phyloP scores from a whole-genome alignment of 2,329 filamentous ascomycete species.

The Bipolaris sorokiniana region DNA sequence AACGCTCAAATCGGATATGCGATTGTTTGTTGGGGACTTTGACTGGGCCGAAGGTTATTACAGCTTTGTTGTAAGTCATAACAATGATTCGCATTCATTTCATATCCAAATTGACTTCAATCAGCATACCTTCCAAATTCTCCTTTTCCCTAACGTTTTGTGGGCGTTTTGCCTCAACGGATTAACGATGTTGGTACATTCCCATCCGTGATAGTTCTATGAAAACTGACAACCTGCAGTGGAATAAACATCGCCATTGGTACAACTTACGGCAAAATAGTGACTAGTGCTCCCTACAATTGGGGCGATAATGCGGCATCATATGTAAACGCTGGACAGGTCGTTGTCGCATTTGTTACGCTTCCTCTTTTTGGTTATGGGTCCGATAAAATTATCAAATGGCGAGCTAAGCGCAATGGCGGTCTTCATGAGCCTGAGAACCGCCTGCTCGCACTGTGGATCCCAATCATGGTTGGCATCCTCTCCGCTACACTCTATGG shows the following conservation, averaged over 20 bases:
- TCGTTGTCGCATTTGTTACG: conserved; percentile 41
- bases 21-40: conserved; percentile 49
- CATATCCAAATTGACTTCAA: neutral
- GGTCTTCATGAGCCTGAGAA: conserved; percentile 50
- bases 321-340: conserved; percentile 33
- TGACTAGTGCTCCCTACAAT: conserved; percentile 26
- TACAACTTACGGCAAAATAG: conserved; percentile 27
- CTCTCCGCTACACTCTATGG: conserved; percentile 28
- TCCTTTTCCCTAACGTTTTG: conserved; percentile 30
- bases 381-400: conserved; percentile 44
- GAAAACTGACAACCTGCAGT: conserved; percentile 18
- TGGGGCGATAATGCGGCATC: conserved; percentile 23
- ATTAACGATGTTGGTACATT: conserved; percentile 22
- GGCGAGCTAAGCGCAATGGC: conserved; percentile 41
- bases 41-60: conserved; percentile 49
- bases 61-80: conserved; percentile 27
- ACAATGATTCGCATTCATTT: no score
- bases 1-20: conserved; percentile 49
- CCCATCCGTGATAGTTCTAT: neutral
- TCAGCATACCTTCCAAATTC: conserved; percentile 36
- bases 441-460: conserved; percentile 48
- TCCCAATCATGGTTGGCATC: conserved; percentile 47
- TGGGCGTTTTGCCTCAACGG: conserved; percentile 32
- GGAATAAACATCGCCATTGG: conserved; percentile 32
- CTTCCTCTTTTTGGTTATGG: conserved; percentile 34